These are phyloP conservation scores for Plasmodium falciparum DNA, from an alignment of 169 alveolate genomes.

Conservation along the genomic window DNA sequence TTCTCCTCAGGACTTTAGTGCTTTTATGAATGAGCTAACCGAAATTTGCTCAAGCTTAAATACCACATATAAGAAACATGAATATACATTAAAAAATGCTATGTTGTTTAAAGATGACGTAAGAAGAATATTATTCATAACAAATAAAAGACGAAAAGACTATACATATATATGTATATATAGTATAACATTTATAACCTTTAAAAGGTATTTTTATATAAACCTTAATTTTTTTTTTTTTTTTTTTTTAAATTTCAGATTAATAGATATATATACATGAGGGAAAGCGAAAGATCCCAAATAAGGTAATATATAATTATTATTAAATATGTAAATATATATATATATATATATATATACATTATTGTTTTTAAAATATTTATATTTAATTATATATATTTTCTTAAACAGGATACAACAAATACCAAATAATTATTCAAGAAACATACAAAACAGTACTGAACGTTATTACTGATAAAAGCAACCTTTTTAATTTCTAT, in stretches of 20 bases:
- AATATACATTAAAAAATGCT: slow-evolving; percentile 34
- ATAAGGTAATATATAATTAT: slow-evolving; percentile 34
- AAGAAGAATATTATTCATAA: not conserved
- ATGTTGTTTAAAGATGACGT: slow-evolving; percentile 64
- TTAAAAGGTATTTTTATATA: too few relatives aligned
- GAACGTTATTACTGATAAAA: slow-evolving; percentile 18
- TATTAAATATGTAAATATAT: not conserved
- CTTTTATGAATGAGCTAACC: slow-evolving; percentile 34
- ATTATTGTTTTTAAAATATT: not conserved
- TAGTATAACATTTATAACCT: not conserved
- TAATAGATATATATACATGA: slow-evolving; percentile 66
- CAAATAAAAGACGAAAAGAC: not conserved
- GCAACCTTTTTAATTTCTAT: not conserved
- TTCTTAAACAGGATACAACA: slow-evolving; percentile 39
- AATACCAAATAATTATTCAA: slow-evolving; percentile 38
- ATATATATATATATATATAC: not conserved
- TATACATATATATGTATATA: not conserved
- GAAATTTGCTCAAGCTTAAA: slow-evolving; percentile 16
- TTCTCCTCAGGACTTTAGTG: slow-evolving; percentile 20
- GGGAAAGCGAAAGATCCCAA: slow-evolving; percentile 60
- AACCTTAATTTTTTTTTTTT: not conserved
- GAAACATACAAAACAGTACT: slow-evolving; percentile 19
- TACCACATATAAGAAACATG: slow-evolving; percentile 20
- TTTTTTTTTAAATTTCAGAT: slow-evolving; percentile 17
- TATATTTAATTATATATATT: slow-evolving; percentile 5